Base-by-base conservation (phyloP, 345 rosid species). In the Euphorbia pulcherrima region DNA sequence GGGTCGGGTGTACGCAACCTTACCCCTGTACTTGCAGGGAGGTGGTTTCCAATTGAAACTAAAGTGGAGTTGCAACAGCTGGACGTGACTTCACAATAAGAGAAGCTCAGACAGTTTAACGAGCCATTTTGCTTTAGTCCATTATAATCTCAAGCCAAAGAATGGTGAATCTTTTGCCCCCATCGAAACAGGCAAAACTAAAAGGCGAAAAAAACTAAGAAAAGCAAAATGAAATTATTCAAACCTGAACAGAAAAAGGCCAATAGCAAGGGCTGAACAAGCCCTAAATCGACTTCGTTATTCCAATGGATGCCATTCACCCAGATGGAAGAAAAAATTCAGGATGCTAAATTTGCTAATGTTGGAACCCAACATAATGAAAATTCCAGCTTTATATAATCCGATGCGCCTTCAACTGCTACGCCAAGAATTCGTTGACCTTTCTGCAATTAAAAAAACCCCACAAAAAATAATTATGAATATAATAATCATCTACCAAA, bases 261-360 rank as follows among this genome's bases (percentile, higher is more conserved):
- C 52, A 56, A 55, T 9, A 39, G 72, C 59, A 72, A 68, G 85
- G 85, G 80, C 81, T 64, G 46, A 72, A 63, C 8, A 6, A 18
- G 88, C 97, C 88, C 90, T 21, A 73, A 68, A 62, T 21, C 68
- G 63, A 68, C 66, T 75, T 13, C 35, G 73, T 81, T 81, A 83
- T 81, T 93, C 85, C 86, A 91, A 52, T 58, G 95, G 97, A 80
- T 90, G 97, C 97, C 98, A 93, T 77, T 93, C 91, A 69, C 94
- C 90, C 75, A 89, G 78, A 79, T 87, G 97, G 79, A 77, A 75
- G 81, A 72, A 74, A 80, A 83, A 81, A 51, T 65, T 79, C 65
- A 77, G 77, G 66, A 82, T 71, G 68, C 76, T 73, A 74, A 74
- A 78, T 53, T 81, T 79, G 68, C 69, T 72, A 62, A 74, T 72